Evolutionary conservation across 2,329 filamentous ascomycete genomes (phyloP).

Genomic region (Fusarium neocosmosporiellum): DNA sequence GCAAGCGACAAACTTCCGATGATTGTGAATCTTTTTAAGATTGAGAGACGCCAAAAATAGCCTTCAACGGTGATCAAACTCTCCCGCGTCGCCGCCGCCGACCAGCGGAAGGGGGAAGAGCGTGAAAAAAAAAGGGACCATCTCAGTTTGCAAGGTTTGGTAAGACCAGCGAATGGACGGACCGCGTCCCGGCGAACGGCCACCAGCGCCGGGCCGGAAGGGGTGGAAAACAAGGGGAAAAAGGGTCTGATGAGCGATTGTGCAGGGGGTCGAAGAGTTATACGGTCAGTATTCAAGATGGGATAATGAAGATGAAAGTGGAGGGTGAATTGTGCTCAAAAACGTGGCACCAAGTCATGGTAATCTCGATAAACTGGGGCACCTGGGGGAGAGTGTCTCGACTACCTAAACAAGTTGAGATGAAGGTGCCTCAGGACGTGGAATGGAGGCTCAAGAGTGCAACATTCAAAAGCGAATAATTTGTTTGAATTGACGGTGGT

Average conservation of each 20-base stretch:
- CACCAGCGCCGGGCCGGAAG: conserved; percentile 13
- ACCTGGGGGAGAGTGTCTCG: neutral
- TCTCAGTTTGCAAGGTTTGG: conserved; percentile 9
- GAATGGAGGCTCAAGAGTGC: neutral
- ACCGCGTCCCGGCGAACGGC: conserved; percentile 27
- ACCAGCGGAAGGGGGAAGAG: neutral
- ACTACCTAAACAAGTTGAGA: neutral
- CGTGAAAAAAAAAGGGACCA: neutral
- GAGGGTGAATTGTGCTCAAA: neutral
- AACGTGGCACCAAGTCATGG: conserved; percentile 33
- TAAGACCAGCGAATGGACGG: conserved; percentile 17
- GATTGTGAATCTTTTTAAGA: conserved; percentile 29
- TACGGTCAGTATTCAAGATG: neutral
- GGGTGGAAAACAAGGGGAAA: neutral
- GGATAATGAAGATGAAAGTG: neutral
- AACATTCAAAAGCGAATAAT: neutral
- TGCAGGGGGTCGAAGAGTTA: conserved; percentile 6
- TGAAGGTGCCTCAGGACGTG: neutral
- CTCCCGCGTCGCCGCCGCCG: neutral
- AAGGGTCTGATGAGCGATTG: conserved; percentile 2
- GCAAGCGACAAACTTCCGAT: conserved; percentile 5
- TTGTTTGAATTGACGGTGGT: neutral
- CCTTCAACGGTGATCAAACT: conserved; percentile 24
- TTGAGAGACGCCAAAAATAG: conserved; percentile 37
- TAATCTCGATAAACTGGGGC: conserved; percentile 30